Base-by-base conservation (phyloP, 148 eudicot species). In the Cornus suecica region DNA sequence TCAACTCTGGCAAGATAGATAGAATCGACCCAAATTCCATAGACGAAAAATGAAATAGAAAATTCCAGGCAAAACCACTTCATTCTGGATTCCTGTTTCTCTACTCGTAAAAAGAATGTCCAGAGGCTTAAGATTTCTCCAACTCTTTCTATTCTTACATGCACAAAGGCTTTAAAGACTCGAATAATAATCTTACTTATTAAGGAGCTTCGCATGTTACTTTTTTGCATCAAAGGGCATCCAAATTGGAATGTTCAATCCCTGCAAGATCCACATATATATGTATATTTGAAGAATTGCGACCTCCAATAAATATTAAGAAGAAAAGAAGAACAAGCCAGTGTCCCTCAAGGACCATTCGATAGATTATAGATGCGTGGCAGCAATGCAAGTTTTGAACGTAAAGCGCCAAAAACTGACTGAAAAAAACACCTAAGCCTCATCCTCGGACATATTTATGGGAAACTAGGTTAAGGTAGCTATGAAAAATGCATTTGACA, bases 211-310 rank as follows among this genome's bases (percentile, higher is more conserved):
- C 83, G 75, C 73, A 86, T 71, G 80, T 84, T 80, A 82, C 80
- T 77, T 74, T 83, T 78, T 82, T 77, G 82, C 90, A 84, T 82
- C 89, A 84, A 78, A 77, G 62, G 84, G 84, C 81, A 78, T 80
- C 84, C 82, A 69, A 65, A 70, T 81, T 70, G 74, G 78, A 76
- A 79, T 71, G 78, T 75, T 82, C 78, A 81, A 73, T 72, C 84
- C 88, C 91, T 90, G 94, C 94, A 88, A 87, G 85, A 88, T 80
- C 80, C 81, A 85, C 79, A 86, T 82, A 77, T 80, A 80, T 61
- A 83, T 83, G 87, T 88, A 83, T 72, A 76, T 82, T 80, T 85
- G 88, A 78, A 82, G 78, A 74, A 82, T 61, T 70, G 70, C 71
- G 77, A 74, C 76, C 48, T 77, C 79, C 78, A 79, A 20, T 48